Evolutionary conservation across 768 basidiomycete species (phyloP).

Genomic region (Hemileccinum rubropunctum): DNA sequence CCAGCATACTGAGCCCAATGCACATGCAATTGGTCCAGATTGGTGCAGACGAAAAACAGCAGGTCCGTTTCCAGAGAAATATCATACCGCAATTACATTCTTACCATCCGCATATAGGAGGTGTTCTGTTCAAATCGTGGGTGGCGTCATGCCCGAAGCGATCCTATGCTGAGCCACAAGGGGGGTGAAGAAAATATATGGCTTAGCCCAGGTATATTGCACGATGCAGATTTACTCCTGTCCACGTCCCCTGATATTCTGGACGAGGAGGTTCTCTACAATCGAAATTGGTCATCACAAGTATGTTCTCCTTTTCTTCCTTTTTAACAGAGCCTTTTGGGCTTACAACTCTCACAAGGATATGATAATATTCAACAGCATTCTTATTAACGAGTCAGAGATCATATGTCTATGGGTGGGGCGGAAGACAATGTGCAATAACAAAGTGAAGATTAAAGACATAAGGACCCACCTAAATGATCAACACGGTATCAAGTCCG

Average conservation of each 20-base stretch:
- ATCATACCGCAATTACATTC: background rate
- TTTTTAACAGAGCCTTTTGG: background rate
- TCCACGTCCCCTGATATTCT: background rate
- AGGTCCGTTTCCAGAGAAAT: background rate
- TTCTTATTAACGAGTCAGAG: background rate
- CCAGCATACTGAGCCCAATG: too few relatives aligned
- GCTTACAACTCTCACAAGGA: background rate
- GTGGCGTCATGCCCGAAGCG: too few relatives aligned
- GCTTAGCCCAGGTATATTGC: background rate
- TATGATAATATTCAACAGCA: background rate
- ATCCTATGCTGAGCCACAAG: too few relatives aligned
- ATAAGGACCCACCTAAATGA: background rate
- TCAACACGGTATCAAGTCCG: background rate
- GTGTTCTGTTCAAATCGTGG: too few relatives aligned
- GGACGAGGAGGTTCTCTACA: background rate
- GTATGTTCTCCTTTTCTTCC: background rate
- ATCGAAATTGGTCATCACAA: background rate
- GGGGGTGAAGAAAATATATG: background rate
- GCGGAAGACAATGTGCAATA: background rate
- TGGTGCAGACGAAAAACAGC: background rate
- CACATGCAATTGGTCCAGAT: background rate
- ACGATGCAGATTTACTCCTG: background rate
- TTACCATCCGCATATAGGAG: background rate
- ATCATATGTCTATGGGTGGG: background rate
- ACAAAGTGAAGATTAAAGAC: background rate